Evolutionary conservation across 2,329 filamentous ascomycete species (phyloP).

Genomic region (Venturia oleaginea): DNA sequence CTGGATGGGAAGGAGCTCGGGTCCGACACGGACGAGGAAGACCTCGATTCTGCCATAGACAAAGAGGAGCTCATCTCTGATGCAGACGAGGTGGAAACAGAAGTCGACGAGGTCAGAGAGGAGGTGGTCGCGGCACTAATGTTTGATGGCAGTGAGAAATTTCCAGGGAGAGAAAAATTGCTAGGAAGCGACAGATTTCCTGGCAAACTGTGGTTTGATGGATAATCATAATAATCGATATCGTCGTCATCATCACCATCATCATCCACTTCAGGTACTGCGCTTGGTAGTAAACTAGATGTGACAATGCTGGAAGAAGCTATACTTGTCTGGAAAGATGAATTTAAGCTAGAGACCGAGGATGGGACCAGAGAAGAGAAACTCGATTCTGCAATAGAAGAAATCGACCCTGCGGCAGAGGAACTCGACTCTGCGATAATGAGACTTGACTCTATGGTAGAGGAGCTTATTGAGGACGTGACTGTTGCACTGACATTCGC

Average conservation of each 20-base stretch:
- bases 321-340: not conserved
- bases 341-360: not conserved
- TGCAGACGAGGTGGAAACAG: not conserved
- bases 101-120: not conserved
- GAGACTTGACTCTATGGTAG: no score
- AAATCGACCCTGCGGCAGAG: no score
- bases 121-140: not conserved
- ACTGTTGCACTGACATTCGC: not conserved
- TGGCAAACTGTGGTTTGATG: not conserved
- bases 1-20: not conserved
- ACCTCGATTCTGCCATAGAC: not conserved
- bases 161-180: no score
- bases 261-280: not conserved
- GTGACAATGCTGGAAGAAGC: not conserved
- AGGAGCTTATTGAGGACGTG: not conserved
- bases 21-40: not conserved
- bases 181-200: not conserved
- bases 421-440: no score
- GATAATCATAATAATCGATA: not conserved
- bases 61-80: not conserved
- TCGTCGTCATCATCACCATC: not conserved
- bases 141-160: not conserved
- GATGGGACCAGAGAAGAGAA: not conserved
- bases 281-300: not conserved
- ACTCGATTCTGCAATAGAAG: not conserved